Base-by-base conservation (phyloP, 2,329 filamentous ascomycete species). In the Raffaelea ambrosiae region DNA sequence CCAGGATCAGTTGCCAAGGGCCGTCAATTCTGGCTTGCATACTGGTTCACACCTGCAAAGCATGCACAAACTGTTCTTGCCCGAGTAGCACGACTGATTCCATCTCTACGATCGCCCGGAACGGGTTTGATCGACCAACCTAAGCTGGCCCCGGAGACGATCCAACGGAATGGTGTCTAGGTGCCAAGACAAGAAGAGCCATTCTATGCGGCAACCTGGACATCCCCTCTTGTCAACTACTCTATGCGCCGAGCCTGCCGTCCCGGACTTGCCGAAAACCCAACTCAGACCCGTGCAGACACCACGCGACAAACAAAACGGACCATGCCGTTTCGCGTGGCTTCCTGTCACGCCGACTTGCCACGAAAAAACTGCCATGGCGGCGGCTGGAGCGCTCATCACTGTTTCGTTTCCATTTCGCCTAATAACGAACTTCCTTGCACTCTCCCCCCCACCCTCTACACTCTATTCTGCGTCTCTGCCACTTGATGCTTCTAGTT, bases 401-500 rank as follows among this genome's bases (percentile, higher is more conserved):
- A 10, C 40, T 43, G 41, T 43, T 43, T 43, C 41, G 41, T 43
- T 43, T 43, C 41, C 21, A 26, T 43, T 8, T 31, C 41, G 41
- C 41, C 41, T 43, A 46, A 46, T 39, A 20, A 20, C 4, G 4
- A 18, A 40, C 20, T 18, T 18, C 19, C 38, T 7, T n/a, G 5
- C 5, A 16, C 5, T 38, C 14, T 16, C 35, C 35, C 16, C 18
- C 18, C n/a, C n/a, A n/a, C n/a, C n/a, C n/a, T n/a, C n/a, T n/a
- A n/a, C n/a, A n/a, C n/a, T n/a, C n/a, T n/a, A n/a, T n/a, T n/a
- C n/a, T n/a, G n/a, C n/a, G n/a, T n/a, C n/a, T n/a, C n/a, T n/a
- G n/a, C n/a, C n/a, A n/a, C n/a, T n/a, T n/a, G n/a, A n/a, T n/a
- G n/a, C n/a, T n/a, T n/a, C n/a, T n/a, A n/a, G n/a, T n/a, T 38